Conservation (phyloP, 2,329 filamentous ascomycete genomes). For the Clonostachys chloroleuca region DNA sequence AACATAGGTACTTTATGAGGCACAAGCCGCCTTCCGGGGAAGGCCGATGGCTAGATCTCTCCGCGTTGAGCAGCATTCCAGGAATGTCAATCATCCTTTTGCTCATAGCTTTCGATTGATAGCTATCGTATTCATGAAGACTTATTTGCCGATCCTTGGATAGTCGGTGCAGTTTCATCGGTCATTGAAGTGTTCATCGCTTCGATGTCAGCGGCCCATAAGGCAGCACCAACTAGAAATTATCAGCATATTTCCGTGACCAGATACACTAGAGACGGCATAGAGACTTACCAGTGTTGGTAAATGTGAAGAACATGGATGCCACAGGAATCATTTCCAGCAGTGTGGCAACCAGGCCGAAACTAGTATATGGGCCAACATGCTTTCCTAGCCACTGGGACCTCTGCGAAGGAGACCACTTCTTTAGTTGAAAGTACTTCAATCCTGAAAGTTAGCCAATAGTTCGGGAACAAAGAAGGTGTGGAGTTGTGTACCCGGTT, state of each 20-base stretch:
- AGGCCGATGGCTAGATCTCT: too few species aligned
- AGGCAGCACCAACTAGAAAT: conserved; percentile 70
- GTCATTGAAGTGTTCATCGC: conserved; percentile 43
- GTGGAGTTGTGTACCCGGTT: conserved; percentile 5
- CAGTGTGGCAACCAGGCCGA: conserved; percentile 69
- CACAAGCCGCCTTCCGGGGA: too few species aligned
- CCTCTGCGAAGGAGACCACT: conserved; percentile 63
- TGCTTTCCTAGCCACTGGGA: conserved; percentile 67
- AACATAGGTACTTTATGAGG: too few species aligned
- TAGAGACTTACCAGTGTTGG: conserved; percentile 62
- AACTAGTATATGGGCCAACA: conserved; percentile 76
- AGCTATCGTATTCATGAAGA: too few species aligned
- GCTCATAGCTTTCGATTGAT: too few species aligned
- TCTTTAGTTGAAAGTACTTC: conserved; percentile 88
- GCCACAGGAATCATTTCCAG: conserved; percentile 81
- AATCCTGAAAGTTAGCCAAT: background rate
- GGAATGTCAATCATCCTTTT: too few species aligned
- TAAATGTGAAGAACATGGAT: conserved; percentile 83
- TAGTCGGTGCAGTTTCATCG: conserved; percentile 41
- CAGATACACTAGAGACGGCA: too few species aligned
- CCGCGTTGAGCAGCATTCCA: too few species aligned
- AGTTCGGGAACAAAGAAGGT: background rate
- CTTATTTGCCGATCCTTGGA: conserved; percentile 27
- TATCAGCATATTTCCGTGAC: conserved; percentile 2
- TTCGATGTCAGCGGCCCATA: conserved; percentile 93